Evolutionary conservation across 2,329 filamentous ascomycete genomes (phyloP), one percentile per base, ranked within the genome.

Genomic region (Geosmithia putterillii): DNA sequence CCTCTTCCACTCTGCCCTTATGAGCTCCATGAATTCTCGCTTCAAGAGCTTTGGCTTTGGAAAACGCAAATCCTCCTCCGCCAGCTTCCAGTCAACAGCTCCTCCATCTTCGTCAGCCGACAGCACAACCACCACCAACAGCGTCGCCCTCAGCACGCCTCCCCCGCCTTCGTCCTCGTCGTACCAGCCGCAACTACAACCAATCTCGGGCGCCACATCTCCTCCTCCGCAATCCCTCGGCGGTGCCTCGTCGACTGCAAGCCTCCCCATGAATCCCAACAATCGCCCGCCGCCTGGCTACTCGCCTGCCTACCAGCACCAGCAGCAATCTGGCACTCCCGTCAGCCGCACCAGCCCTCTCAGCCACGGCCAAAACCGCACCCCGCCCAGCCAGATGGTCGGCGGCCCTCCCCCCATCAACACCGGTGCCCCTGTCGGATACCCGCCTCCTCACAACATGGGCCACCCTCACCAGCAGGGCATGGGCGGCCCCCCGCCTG

Each of bases 31-130:
- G 77, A 86, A 85, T 72, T 76, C 78, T 63, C 79, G 82, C 66
- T 78, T 86, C 64, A 84, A 85, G 73, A 76, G 76, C 73, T 74
- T 87, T 69, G 81, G 83, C 67, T 83, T 86, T 72, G 82, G 81
- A 68, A 86, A 84, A 76, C 81, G 83, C 66, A 84, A 80, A 71
- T 82, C 81, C 57, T 82, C 81, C 57, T 71, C 71, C 56, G 71
- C 73, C 61, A 77, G 71, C 63, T 74, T 76, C 56, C 70, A 73
- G 52, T 66, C n/a, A n/a, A n/a, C 63, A 58, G 58, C 65, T 59
- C 28, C 28, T 32, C 28, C 28, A 14, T 14, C 28, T 4, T 32
- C 28, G 15, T 32, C 28, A 6, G 66, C 40, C 42, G 37, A 46
- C 39, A 21, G 37, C 39, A 32, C 10, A 42, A 45, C 35, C 44